phyloP scores from a whole-genome alignment of 495 filamentous ascomycete species.

The Aspergillus baeticus region DNA sequence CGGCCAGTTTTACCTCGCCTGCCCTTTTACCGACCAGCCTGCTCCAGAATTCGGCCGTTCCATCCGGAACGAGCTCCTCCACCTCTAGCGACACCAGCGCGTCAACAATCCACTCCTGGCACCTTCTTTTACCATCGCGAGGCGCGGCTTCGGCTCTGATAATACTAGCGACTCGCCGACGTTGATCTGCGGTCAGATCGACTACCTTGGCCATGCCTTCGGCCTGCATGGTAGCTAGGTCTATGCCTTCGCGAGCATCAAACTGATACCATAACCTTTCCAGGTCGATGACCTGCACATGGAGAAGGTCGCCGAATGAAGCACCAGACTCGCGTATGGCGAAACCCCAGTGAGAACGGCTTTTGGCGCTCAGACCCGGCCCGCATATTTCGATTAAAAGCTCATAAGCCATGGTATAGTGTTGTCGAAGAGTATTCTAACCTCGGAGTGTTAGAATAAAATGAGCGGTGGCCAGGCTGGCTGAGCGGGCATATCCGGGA shows the following conservation, averaged over 20 bases:
- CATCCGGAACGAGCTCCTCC: constrained; percentile 15
- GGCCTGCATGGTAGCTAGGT: constrained; percentile 10
- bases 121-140: constrained; percentile 11
- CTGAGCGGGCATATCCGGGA: too few relatives aligned
- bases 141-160: constrained; percentile 13
- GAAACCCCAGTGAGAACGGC: constrained; percentile 13
- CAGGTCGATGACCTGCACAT: constrained; percentile 7
- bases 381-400: constrained; percentile 11
- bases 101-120: constrained; percentile 20
- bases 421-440: background rate
- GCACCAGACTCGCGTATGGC: background rate
- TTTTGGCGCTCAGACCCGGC: background rate
- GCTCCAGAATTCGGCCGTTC: constrained; percentile 17
- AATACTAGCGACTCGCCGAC: constrained; percentile 3
- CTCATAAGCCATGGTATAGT: constrained; percentile 1
- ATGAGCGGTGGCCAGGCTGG: too few relatives aligned
- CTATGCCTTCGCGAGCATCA: constrained; percentile 12
- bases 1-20: background rate
- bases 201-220: constrained; percentile 16
- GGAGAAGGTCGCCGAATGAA: constrained; percentile 6
- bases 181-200: constrained; percentile 7
- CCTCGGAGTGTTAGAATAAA: background rate
- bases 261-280: constrained; percentile 18
- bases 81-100: constrained; percentile 20
- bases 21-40: constrained; percentile 11